These are phyloP conservation scores for Fusarium kyushuense DNA, from an alignment of 2,329 filamentous ascomycete species.

Conservation along the genomic window DNA sequence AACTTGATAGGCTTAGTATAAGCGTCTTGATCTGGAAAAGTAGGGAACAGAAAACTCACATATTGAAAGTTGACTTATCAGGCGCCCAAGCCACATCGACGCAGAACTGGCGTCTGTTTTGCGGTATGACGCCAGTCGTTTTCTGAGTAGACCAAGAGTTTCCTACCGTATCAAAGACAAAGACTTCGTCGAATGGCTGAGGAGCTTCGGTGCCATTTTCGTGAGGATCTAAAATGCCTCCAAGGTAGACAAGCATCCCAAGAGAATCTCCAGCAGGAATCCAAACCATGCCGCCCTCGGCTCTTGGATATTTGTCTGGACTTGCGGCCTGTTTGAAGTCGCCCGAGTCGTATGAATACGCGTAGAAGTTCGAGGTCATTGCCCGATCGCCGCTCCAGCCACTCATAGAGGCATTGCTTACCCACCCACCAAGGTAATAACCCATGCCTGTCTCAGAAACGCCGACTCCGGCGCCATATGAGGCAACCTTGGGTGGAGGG, in stretches of 20 bases:
- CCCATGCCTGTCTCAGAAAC: neutral
- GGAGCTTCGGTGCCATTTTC: neutral
- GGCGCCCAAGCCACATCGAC: slow-evolving; percentile 2
- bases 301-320: neutral
- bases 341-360: neutral
- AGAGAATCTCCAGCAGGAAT: neutral
- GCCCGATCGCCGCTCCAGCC: neutral
- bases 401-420: slow-evolving; percentile 8
- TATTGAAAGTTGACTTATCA: slow-evolving; percentile 3
- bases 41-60: neutral
- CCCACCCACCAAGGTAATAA: slow-evolving; percentile 4
- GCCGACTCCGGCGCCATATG: neutral
- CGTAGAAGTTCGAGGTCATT: slow-evolving; percentile 6
- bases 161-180: neutral
- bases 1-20: neutral
- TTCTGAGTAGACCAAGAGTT: neutral
- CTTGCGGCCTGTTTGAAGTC: neutral
- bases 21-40: neutral
- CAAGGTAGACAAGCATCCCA: neutral
- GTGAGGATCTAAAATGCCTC: neutral
- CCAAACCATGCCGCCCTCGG: neutral
- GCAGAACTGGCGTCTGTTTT: slow-evolving; percentile 3
- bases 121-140: neutral
- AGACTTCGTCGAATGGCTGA: neutral
- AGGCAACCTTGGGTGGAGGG: neutral